Conservation (phyloP, 768 basidiomycete genomes). For the Lepiota brunneoincarnata region DNA sequence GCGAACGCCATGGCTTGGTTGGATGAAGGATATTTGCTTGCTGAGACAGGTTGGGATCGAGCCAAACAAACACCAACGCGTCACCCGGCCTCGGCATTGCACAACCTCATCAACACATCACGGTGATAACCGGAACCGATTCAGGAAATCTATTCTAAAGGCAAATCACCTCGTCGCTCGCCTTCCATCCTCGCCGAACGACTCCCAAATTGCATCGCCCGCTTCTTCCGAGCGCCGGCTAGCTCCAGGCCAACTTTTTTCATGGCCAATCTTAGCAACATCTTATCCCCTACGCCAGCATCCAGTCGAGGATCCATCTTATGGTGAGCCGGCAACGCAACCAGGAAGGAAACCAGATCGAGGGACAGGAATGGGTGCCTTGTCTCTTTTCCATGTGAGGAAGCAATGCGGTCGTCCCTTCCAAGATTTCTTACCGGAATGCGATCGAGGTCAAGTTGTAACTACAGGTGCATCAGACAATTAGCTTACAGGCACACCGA, state of each 20-base stretch:
- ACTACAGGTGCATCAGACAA: conserved; percentile 37
- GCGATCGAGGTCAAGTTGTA: conserved; percentile 86
- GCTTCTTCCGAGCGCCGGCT: conserved; percentile 77
- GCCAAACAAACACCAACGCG: conserved; percentile 18
- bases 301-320: conserved; percentile 79
- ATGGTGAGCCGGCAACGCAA: conserved; percentile 71
- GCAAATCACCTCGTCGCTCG: conserved; percentile 51
- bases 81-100: conserved; percentile 12
- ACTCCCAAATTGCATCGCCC: conserved; percentile 97
- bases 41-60: conserved; percentile 11
- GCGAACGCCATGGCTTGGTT: conserved; percentile 46
- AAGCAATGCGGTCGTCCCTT: conserved; percentile 91
- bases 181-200: conserved; percentile 84
- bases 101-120: conserved; percentile 9
- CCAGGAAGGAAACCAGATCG: conserved; percentile 72
- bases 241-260: conserved; percentile 70
- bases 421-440: conserved; percentile 90
- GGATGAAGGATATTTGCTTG: conserved; percentile 5
- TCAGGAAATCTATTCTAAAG: conserved; percentile 24
- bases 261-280: conserved; percentile 72
- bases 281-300: conserved; percentile 87
- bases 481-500: background rate
- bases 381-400: conserved; percentile 88
- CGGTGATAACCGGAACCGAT: conserved; percentile 5
- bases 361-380: conserved; percentile 90